These are phyloP conservation scores for Eutrema salsugineum DNA, from an alignment of 441 rosid species.

Conservation along the genomic window DNA sequence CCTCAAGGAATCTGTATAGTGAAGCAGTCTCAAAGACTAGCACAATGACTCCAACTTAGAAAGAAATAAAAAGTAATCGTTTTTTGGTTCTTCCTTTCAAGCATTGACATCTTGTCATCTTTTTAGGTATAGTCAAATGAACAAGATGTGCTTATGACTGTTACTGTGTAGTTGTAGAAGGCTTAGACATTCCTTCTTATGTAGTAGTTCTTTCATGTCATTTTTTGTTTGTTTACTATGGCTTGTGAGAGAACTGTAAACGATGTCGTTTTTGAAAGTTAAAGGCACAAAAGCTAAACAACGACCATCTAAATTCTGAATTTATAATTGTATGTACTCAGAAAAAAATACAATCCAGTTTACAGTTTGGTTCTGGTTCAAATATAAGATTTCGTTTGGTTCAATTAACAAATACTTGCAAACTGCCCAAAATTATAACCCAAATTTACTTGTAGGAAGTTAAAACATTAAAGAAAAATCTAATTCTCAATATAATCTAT, in stretches of 20 bases:
- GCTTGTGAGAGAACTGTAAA: background rate
- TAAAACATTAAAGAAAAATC: too few species aligned
- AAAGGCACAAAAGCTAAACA: background rate
- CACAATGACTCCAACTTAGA: constrained; percentile 59
- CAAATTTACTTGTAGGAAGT: too few species aligned
- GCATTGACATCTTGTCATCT: constrained; percentile 14
- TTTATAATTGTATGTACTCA: too few species aligned
- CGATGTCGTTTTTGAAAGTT: background rate
- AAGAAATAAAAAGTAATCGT: background rate
- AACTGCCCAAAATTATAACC: too few species aligned
- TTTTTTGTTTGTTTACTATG: background rate
- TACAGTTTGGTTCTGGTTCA: too few species aligned
- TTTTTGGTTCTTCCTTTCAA: background rate
- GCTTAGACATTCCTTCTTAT: background rate
- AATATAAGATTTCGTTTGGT: too few species aligned
- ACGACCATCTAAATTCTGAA: background rate
- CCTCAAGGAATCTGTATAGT: constrained; percentile 26
- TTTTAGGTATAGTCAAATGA: background rate
- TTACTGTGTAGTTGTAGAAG: background rate
- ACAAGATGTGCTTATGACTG: constrained; percentile 2
- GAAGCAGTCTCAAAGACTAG: constrained; percentile 24
- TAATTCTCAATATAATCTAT: too few species aligned
- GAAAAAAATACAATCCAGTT: background rate
- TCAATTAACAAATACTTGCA: too few species aligned
- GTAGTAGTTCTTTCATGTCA: background rate